phyloP scores from a whole-genome alignment of 306 rosid genomes.

The Lablab purpureus region DNA sequence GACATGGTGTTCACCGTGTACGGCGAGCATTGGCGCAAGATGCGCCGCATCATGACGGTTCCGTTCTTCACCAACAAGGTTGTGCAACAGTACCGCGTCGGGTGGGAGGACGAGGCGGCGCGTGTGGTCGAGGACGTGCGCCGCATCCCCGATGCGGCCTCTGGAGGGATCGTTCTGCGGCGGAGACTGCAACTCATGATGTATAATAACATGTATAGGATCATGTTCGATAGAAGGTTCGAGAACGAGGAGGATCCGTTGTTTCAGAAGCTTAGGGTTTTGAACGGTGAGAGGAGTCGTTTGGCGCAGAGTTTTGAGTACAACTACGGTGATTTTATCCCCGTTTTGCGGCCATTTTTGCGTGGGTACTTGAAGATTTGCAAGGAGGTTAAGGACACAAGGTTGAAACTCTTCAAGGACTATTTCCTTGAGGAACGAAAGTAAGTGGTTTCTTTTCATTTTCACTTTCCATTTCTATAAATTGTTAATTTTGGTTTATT shows the following conservation, averaged over 20 bases:
- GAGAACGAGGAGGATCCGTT: constrained; percentile 80
- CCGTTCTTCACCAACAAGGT: constrained; percentile 94
- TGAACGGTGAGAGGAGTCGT: constrained; percentile 85
- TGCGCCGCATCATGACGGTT: constrained; percentile 93
- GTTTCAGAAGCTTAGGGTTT: constrained; percentile 59
- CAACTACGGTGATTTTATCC: constrained; percentile 89
- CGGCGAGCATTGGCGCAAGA: constrained; percentile 96
- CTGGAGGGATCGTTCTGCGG: constrained; percentile 66
- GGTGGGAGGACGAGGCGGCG: constrained; percentile 79
- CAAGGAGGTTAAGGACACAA: constrained; percentile 76
- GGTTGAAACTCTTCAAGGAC: constrained; percentile 82
- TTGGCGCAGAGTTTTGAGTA: constrained; percentile 93
- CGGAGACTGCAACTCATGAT: constrained; percentile 79
- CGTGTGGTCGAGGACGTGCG: constrained; percentile 74
- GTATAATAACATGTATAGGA: constrained; percentile 91
- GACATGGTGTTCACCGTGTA: constrained; percentile 95
- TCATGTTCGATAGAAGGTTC: constrained; percentile 83
- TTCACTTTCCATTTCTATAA: background rate
- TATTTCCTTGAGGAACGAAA: constrained; percentile 84
- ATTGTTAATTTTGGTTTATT: too few species aligned
- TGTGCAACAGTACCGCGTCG: constrained; percentile 81
- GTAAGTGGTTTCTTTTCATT: constrained; percentile 51
- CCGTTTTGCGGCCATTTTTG: constrained; percentile 80
- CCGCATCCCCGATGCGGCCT: constrained; percentile 54
- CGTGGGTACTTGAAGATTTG: constrained; percentile 82